Evolutionary conservation across 1,139 yeast species (phyloP).

Genomic region (Geotrichum citri-aurantii): DNA sequence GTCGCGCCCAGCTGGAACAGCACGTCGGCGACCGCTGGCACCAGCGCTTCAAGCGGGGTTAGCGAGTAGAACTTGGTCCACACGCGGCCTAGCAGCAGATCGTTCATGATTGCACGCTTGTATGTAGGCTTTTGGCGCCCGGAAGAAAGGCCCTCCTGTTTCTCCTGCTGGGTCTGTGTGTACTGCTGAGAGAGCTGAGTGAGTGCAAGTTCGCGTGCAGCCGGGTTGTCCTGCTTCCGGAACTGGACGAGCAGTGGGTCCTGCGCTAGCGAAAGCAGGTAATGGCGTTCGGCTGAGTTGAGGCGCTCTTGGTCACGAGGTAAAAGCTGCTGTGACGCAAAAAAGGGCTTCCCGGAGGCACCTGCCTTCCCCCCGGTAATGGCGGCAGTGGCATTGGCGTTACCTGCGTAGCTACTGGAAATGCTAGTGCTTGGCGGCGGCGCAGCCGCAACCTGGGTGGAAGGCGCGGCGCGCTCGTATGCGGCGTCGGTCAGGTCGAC

Average conservation of each 20-base stretch:
- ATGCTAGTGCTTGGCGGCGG: neutral
- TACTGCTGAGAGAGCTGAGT: conserved; percentile 25
- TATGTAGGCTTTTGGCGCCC: conserved; percentile 14
- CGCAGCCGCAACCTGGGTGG: neutral
- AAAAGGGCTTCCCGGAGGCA: neutral
- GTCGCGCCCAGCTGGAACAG: conserved; percentile 40
- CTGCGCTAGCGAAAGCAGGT: conserved; percentile 36
- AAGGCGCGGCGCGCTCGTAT: conserved; percentile 17
- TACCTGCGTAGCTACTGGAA: neutral
- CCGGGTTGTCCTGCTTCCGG: conserved; percentile 19
- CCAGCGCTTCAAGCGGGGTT: conserved; percentile 41
- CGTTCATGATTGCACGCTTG: conserved; percentile 26
- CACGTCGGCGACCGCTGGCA: conserved; percentile 40
- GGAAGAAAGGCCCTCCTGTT: neutral
- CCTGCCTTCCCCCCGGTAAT: neutral
- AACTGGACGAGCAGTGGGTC: conserved; percentile 53
- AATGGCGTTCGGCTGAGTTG: conserved; percentile 33
- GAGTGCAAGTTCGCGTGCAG: conserved; percentile 27
- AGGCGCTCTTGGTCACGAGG: conserved; percentile 8
- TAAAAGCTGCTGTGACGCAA: conserved; percentile 22
- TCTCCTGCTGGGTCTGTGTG: neutral
- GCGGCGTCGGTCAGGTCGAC: conserved; percentile 23
- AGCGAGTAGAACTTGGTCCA: conserved; percentile 48
- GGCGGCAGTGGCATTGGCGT: neutral
- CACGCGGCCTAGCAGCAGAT: conserved; percentile 38